Base-by-base conservation (phyloP, 129 eudicot genomes). In the Helianthus tuberosus region DNA sequence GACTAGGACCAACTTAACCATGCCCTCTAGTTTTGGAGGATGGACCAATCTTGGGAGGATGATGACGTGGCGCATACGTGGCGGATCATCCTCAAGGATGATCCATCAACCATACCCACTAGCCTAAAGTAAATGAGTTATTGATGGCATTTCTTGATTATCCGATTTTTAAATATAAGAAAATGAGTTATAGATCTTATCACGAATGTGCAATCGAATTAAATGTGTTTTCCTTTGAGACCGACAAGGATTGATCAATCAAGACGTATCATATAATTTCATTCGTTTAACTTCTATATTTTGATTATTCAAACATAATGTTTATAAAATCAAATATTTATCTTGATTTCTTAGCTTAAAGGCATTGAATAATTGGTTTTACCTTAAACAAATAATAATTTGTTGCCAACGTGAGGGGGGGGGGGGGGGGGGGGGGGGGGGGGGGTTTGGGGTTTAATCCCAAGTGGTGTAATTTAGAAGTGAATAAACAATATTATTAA, bases 231-330 rank as follows among this genome's bases (percentile, higher is more conserved):
- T 62, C 44, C 9, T 72, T 54, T 16, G 66, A 55, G 46, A 54
- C 83, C 83, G 83, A 79, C 83, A 79, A 61, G 43, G 64, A 65
- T 54, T 79, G 59, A 78, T 78, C 63, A 64, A 72, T 64, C 17
- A 58, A 55, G 78, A 58, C 46, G 63, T 68, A 2, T 51, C 13
- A 23, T 43, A 53, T 38, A 25, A 25, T 66, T 67, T 76, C 38
- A 75, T 75, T 13, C 47, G n/a, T 32, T 64, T 55, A 53, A 17
- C 16, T 66, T 66, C 20, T n/a, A 38, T n/a, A 61, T 12, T 64
- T n/a, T 64, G 25, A 8, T 38, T 38, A 64, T 64, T 15, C 48
- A 64, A 64, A 29, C 44, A 32, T 29, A 32, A 29, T 32, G 32
- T 61, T 61, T 60, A 59, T 59, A 11, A 59, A 25, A 59, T 16